A percentile compares a stretch with the other conserved stretches of the same genome.
Conservation (phyloP, 139 green algal genomes). For the Chlamydomonas asymmetrica region DNA sequence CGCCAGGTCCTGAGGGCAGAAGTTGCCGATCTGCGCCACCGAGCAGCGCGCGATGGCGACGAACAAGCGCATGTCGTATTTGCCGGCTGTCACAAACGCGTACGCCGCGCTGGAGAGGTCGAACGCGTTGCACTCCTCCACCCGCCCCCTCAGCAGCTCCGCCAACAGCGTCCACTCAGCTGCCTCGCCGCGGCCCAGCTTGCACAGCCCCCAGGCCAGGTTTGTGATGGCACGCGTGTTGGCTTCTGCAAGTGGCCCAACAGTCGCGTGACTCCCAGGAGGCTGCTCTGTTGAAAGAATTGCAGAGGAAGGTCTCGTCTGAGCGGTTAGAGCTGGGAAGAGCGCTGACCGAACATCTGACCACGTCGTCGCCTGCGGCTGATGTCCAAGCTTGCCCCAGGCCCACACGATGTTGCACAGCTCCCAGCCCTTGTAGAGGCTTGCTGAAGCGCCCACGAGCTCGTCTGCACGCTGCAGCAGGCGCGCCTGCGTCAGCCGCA, state of each 20-base stretch:
- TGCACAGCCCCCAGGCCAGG: constrained; percentile 17
- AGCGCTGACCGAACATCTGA: neutral
- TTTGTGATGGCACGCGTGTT: constrained; percentile 24
- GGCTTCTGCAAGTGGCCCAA: neutral
- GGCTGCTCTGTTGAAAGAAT: neutral
- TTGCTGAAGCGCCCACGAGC: too few species aligned
- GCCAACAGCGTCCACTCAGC: neutral
- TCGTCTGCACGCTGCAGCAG: too few species aligned
- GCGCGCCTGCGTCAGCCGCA: too few species aligned
- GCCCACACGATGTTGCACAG: constrained; percentile 27
- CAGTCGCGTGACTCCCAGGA: neutral
- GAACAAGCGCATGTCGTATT: constrained; percentile 17
- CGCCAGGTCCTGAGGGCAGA: constrained; percentile 47
- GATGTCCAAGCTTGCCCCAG: constrained; percentile 27
- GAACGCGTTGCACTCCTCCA: neutral
- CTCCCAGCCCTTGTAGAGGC: constrained; percentile 14
- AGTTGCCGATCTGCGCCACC: constrained; percentile 21
- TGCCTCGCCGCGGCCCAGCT: constrained; percentile 1
- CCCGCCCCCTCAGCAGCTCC: neutral
- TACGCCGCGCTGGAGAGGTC: constrained; percentile 25
- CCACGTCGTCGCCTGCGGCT: constrained; percentile 3
- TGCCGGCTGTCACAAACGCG: constrained; percentile 7
- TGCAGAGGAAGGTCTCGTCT: neutral
- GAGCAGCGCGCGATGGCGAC: neutral
- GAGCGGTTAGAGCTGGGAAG: neutral